phyloP scores from a whole-genome alignment of 2,329 filamentous ascomycete species.

The Sporothrix schenckii region DNA sequence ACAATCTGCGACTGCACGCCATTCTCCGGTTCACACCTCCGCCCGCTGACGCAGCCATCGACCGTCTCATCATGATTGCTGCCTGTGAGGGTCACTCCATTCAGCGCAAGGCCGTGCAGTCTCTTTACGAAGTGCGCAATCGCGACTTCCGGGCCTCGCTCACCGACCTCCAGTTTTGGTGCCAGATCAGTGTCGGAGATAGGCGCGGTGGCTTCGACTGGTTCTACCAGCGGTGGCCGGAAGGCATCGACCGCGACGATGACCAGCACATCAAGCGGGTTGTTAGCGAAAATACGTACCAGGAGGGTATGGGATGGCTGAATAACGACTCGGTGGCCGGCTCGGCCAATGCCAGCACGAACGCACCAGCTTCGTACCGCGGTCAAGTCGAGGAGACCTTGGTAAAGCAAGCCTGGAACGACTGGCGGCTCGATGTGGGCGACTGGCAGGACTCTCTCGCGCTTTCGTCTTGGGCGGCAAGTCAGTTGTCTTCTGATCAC shows the following conservation, averaged over 20 bases:
- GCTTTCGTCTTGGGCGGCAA: conserved; percentile 48
- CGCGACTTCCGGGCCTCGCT: conserved; percentile 80
- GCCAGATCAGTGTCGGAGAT: conserved; percentile 91
- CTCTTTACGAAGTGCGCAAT: conserved; percentile 69
- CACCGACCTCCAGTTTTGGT: conserved; percentile 91
- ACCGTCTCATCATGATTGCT: conserved; percentile 79
- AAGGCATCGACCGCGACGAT: conserved; percentile 68
- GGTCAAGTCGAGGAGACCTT: conserved; percentile 61
- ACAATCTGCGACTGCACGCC: conserved; percentile 76
- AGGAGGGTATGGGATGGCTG: conserved; percentile 75
- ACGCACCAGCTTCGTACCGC: conserved; percentile 36
- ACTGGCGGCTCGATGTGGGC: conserved; percentile 67
- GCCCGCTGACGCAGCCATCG: conserved; percentile 67
- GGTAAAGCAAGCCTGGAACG: conserved; percentile 65
- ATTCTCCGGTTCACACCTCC: conserved; percentile 76
- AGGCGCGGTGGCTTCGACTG: conserved; percentile 85
- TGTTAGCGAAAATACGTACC: conserved; percentile 78
- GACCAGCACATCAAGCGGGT: conserved; percentile 72
- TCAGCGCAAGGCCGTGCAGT: conserved; percentile 64
- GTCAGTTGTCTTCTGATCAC: conserved; percentile 36
- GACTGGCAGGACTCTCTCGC: conserved; percentile 56
- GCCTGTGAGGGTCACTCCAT: conserved; percentile 88
- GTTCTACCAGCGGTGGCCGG: conserved; percentile 79
- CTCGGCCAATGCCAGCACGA: conserved; percentile 40
- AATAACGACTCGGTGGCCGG: conserved; percentile 58